Base-by-base conservation (phyloP, 2,329 filamentous ascomycete species). In the Hypoxylon sp. region DNA sequence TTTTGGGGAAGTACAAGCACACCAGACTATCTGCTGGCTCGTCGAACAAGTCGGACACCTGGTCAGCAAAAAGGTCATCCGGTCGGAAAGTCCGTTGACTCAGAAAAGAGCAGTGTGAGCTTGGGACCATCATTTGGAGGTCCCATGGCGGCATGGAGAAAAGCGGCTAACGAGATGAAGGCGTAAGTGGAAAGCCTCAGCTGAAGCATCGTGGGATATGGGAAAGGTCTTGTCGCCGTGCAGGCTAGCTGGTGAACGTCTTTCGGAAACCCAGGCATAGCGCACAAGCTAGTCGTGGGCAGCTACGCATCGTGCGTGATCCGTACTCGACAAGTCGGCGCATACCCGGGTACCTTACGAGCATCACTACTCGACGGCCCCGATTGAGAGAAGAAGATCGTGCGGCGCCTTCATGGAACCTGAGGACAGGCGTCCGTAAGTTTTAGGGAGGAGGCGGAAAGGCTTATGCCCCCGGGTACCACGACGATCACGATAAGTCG, bases 241-340 rank as follows among this genome's bases (percentile, higher is more conserved):
- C 51, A 74, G 59, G 67, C 50, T 57, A 52, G 51, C 70, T 51
- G 61, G 36, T 11, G 50, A 36, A 24, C 66, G 68, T 7, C 72
- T 71, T 64, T 75, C 71, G 32, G 72, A 68, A 38, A 68, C 44
- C 67, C 70, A 73, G 58, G 70, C 57, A 52, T 76, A 72, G 48
- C 73, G 65, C 5, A 74, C 64, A 45, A 78, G 69, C 44, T 76
- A 74, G 38, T 78, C 76, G 57, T 78, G 72, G 26, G 77, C 71
- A 64, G 71, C 70, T 16, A 67, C 73, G 64, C 76, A 77, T 72
- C 75, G 71, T 53, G 18, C 33, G 62, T 74, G 58, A 49, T 76
- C 73, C 62, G 77, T 40, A 28, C 69, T 68, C 48, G 63, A 51
- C 11, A 72, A 36, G 66, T 73, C 68, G 45, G 66, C 61, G 42